Conservation (phyloP, 2,329 filamentous ascomycete species). For the Calonectria pauciramosa region DNA sequence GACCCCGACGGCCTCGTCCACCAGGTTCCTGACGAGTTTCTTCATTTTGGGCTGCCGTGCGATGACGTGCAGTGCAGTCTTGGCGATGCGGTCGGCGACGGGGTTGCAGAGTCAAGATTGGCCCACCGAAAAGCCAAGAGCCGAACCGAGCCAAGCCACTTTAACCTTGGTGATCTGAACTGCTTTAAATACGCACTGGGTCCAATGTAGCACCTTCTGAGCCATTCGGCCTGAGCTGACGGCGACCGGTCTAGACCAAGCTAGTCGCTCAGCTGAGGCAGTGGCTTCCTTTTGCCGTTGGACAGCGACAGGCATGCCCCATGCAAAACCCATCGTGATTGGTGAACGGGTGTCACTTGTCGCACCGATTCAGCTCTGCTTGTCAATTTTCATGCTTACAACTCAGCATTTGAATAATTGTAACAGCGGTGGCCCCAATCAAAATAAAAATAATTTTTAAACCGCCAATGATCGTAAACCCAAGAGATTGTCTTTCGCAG, state of each 20-base stretch:
- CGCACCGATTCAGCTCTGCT: neutral
- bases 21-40: neutral
- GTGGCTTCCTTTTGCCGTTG: neutral
- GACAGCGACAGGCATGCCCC: neutral
- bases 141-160: neutral
- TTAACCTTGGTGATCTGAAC: neutral
- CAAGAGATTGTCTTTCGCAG: too few relatives aligned
- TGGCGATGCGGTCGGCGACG: neutral
- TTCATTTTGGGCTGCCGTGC: neutral
- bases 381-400: neutral
- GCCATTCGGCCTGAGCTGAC: neutral
- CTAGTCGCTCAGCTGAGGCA: slow-evolving; percentile 6
- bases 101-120: neutral
- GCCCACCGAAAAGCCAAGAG: neutral
- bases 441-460: too few relatives aligned
- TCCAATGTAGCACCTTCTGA: neutral
- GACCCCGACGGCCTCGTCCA: neutral
- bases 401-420: too few relatives aligned
- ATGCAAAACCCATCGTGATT: neutral
- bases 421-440: too few relatives aligned
- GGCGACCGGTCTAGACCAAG: neutral
- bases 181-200: neutral
- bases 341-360: neutral
- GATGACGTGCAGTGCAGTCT: slow-evolving; percentile 7
- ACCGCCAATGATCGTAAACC: too few relatives aligned